Base-by-base conservation (phyloP, 2,329 filamentous ascomycete genomes). In the Neonectria sp. region DNA sequence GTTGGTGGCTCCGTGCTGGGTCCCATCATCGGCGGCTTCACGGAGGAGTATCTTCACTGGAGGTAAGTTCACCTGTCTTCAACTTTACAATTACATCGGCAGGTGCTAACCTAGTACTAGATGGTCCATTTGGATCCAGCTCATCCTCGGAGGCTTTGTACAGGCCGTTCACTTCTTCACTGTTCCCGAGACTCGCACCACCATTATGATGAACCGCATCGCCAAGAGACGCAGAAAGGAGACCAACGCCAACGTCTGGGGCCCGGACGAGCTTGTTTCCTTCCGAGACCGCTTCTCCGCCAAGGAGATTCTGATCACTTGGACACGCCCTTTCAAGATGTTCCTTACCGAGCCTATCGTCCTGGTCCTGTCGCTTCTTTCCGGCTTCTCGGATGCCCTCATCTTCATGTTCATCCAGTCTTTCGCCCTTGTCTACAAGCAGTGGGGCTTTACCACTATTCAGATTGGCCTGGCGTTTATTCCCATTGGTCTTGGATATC, bases 71-170 rank as follows among this genome's bases (percentile, higher is more conserved):
- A 3, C n/a, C 9, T 12, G 0, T 24, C 7, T 24, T 24, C 17
- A 11, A 25, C 13, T 25, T 33, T 6, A n/a, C 25, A 24, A 25
- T 8, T 17, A 8, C n/a, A 43, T 25, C 2, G 48, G 8, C 12
- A 5, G 6, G 2, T 52, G 13, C 65, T 72, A 60, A 75, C 73
- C 49, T 35, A 51, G 5, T 52, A 6, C 0, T 49, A 81, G 79
- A 46, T 83, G 92, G 92, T 89, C 86, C 61, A 95, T 95, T 78
- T 96, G 94, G 93, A 92, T 95, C 67, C 93, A 95, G 79, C 87
- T 95, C 69, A 94, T 95, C 72, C 90, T 95, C 60, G 93, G 93
- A 21, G 91, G 82, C 9, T 85, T 89, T 37, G 89, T 94, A 3
- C 93, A 95, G 76, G 21, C 88, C 5, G 75, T 93, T 5, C 92